These are phyloP conservation scores for Mucor lusitanicus DNA, from an alignment of 371 early-diverging fungal species.

Conservation along the genomic window DNA sequence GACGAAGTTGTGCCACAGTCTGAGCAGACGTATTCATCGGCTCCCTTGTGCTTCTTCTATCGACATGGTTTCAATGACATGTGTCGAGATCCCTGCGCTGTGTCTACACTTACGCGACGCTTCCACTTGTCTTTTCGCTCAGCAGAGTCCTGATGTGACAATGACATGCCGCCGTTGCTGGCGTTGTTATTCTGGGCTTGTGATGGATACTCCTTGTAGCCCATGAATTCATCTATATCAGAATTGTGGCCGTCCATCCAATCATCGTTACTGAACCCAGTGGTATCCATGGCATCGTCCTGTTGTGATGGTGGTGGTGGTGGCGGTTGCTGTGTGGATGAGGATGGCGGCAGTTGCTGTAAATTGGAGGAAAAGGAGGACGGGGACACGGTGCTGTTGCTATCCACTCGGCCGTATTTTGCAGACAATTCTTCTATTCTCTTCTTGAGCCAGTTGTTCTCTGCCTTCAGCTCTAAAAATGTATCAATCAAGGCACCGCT, in stretches of 20 bases:
- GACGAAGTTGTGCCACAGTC: conserved; percentile 77
- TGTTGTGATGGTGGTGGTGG: neutral
- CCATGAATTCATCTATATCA: conserved; percentile 5
- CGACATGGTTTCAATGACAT: neutral
- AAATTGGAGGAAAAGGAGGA: neutral
- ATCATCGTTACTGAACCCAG: neutral
- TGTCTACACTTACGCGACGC: conserved; percentile 17
- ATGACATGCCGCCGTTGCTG: neutral
- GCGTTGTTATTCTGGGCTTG: neutral
- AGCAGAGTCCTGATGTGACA: neutral
- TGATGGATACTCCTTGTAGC: conserved; percentile 4
- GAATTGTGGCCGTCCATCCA: conserved; percentile 12
- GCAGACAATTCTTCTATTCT: conserved; percentile 35
- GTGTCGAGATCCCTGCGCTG: neutral
- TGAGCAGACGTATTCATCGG: conserved; percentile 46
- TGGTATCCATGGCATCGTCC: neutral
- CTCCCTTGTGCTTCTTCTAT: conserved; percentile 37
- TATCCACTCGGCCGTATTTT: conserved; percentile 14
- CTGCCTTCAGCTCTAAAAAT: conserved; percentile 57
- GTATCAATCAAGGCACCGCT: conserved; percentile 53
- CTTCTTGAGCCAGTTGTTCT: conserved; percentile 51
- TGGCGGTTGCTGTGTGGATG: too few species aligned
- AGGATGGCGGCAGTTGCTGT: neutral
- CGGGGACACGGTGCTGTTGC: neutral
- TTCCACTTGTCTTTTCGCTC: conserved; percentile 30